Conservation (phyloP, 352 stramenopile species). For the Globisporangium nunn region DNA sequence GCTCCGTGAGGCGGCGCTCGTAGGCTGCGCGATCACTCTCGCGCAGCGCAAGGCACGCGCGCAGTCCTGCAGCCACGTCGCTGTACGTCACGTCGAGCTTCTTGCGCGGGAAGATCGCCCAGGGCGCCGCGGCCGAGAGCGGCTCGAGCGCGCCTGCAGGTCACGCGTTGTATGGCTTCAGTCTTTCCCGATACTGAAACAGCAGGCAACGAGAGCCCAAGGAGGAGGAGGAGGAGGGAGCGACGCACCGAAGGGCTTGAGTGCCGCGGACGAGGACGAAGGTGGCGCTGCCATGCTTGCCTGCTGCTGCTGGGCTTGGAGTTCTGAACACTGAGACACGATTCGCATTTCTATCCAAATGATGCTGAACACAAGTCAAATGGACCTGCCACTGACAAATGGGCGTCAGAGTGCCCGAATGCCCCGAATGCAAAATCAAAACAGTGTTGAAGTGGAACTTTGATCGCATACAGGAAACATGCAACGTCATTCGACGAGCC, state of each 20-base stretch:
- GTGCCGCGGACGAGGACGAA: conserved; percentile 6
- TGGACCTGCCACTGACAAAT: not conserved
- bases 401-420: not conserved
- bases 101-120: conserved; percentile 78
- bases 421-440: too few relatives aligned
- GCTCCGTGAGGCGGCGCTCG: conserved; percentile 34
- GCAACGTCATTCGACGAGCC: too few relatives aligned
- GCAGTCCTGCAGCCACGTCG: conserved; percentile 52
- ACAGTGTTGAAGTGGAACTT: too few relatives aligned
- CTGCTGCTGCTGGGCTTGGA: too few relatives aligned
- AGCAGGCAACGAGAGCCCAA: too few relatives aligned
- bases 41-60: conserved; percentile 42
- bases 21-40: conserved; percentile 51
- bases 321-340: not conserved
- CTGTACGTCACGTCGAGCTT: conserved; percentile 75
- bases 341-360: not conserved
- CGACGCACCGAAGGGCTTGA: conserved; percentile 37
- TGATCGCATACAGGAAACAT: too few relatives aligned
- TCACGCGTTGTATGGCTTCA: not conserved
- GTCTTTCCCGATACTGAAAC: too few relatives aligned
- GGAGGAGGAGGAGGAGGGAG: too few relatives aligned
- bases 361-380: not conserved
- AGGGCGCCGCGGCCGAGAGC: conserved; percentile 50
- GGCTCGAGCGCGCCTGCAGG: conserved; percentile 38
- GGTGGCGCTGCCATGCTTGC: not conserved